Base-by-base conservation (phyloP, 1,139 yeast species). In the Candida pseudocylindracea region DNA sequence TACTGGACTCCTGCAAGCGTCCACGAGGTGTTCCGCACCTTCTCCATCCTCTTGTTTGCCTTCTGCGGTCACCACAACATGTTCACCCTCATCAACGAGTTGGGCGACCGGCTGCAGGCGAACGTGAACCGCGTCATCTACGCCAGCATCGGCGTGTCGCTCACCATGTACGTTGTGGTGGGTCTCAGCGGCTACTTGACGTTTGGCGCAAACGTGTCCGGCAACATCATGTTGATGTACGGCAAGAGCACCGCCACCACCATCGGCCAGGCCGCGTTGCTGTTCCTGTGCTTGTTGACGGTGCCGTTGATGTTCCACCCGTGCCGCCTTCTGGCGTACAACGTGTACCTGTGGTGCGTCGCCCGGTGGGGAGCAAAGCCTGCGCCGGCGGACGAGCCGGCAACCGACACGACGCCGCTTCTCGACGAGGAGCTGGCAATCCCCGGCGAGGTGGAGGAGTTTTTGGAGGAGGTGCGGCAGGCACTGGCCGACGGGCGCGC, bases 51-150 rank as follows among this genome's bases (percentile, higher is more conserved):
- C 36, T 78, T 88, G 12, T 81, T 91, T 55, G 96, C 96, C 3
- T 91, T 71, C 51, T 85, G 96, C 1, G 92, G 96, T 39, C 92
- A 88, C 41, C 95, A 88, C 55, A 88, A 75, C 47, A 76, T 88
- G 72, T 85, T 79, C 50, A 74, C 93, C 9, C 78, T 85, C 35
- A 67, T 83, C 44, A 80, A 83, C 46, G 99, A 88, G 53, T 55
- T 67, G 33, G 53, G 54, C 32, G 66, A 67, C 39, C 45, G 49
- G 26, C 44, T 48, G 7, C 39, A 39, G 41, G 50, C 43, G 7
- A 63, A 65, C 33, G 60, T 73, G 33, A 67, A 66, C 43, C 53
- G 51, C 34, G 64, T 74, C 32, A 72, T 72, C 28, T 42, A 63
- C 25, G 59, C 60, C 34, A 63, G 83, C 3, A 61, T 76, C 10